Evolutionary conservation across 768 basidiomycete species (phyloP), one percentile per base, ranked within the genome.

Genomic region (Psilocybe subaeruginosa): DNA sequence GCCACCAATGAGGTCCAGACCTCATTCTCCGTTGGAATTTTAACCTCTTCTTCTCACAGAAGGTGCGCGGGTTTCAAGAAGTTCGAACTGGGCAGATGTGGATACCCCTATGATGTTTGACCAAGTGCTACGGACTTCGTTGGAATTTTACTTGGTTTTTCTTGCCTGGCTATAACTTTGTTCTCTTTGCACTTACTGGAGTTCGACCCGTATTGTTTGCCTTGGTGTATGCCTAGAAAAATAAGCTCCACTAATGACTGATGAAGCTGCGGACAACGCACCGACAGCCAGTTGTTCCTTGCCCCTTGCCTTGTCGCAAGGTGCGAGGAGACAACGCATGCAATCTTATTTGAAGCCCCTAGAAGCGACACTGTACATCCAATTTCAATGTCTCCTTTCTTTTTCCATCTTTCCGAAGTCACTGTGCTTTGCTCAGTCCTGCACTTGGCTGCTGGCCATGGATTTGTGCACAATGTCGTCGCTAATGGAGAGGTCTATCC

Each of bases 401-500:
- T 52, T 16, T 39, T 66, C 60, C 33, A 58, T 62, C 53, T 64
- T 58, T 47, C 59, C 19, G 58, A 17, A 33, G 33, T 62, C 47
- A 63, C 63, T 58, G 58, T 64, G 64, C 37, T 69, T 51, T 55
- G 65, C 58, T 67, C 66, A 61, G 51, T 67, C 50, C 61, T 64
- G 8, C 57, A 54, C 60, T 57, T 58, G 46, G 70, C 63, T 62
- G 65, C 62, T 41, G 72, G 68, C 56, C 78, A 80, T 61, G 77
- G 77, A 31, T 80, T 66, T 52, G 75, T 78, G 52, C 74, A 75
- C 56, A 69, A 54, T 49, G 72, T 78, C 37, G 61, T 70, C 5
- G 62, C 72, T 12, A 70, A 67, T 55, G 73, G 71, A 46, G 64
- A 72, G 58, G 66, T 63, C 48, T 77, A 75, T 58, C 68, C 70